Conservation (phyloP, 768 basidiomycete genomes). For the Jaapia argillacea region DNA sequence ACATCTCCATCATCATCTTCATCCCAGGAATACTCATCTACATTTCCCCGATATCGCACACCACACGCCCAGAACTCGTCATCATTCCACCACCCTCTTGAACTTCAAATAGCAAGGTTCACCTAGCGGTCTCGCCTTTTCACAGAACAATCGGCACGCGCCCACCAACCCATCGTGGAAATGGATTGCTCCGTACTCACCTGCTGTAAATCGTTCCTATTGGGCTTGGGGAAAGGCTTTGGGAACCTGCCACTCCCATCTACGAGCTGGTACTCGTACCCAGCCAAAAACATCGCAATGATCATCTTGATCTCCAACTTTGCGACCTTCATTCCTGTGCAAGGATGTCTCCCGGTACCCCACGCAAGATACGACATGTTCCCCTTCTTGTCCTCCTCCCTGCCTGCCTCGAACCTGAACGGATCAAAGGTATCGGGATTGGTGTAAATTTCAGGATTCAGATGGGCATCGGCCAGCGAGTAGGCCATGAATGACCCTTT, state of each 20-base stretch:
- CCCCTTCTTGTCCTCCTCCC: constrained; percentile 26
- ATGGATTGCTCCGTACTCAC: constrained; percentile 10
- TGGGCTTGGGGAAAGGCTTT: constrained; percentile 16
- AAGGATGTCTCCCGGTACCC: constrained; percentile 34
- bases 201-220: constrained; percentile 25
- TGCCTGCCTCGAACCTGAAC: constrained; percentile 16
- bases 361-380: constrained; percentile 25
- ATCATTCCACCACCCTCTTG: not conserved
- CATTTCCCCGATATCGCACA: no score
- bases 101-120: not conserved
- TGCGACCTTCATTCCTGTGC: constrained; percentile 27
- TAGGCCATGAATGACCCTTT: constrained; percentile 28
- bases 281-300: constrained; percentile 22
- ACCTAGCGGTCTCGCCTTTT: not conserved
- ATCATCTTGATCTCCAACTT: constrained; percentile 30
- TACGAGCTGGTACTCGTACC: constrained; percentile 25
- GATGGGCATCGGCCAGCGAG: constrained; percentile 22
- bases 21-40: no score
- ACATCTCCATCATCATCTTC: no score
- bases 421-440: constrained; percentile 27
- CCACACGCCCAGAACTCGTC: no score
- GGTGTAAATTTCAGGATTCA: constrained; percentile 25
- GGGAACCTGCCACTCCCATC: constrained; percentile 20
- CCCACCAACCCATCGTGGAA: not conserved
- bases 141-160: not conserved